A percentile compares a stretch with the other conserved stretches of the same genome.
phyloP scores from a whole-genome alignment of 23 red algal species.

The Gracilariopsis chorda region DNA sequence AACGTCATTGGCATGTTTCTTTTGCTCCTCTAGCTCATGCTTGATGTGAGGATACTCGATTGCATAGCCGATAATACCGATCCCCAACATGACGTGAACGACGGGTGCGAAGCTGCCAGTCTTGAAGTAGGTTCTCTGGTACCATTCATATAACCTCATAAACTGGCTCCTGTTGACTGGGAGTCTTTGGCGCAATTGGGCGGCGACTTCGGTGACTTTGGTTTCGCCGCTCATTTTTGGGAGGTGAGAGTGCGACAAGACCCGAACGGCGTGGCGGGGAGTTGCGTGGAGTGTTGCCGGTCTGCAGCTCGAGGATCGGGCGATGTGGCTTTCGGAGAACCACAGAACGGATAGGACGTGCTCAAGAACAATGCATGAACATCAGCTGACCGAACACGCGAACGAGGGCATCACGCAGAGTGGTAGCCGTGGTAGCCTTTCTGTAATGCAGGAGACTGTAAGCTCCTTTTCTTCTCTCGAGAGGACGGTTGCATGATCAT shows the following conservation, averaged over 20 bases:
- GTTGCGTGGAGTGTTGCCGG: background rate
- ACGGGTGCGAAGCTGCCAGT: conserved; percentile 57
- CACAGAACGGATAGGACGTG: background rate
- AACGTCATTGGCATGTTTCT: conserved; percentile 25
- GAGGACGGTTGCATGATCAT: too few relatives aligned
- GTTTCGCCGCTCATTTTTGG: conserved; percentile 60
- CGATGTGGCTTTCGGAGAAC: background rate
- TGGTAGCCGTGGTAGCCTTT: too few relatives aligned
- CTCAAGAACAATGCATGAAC: background rate
- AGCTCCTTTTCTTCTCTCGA: too few relatives aligned
- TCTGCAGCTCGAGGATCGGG: background rate
- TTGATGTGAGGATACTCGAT: conserved; percentile 88
- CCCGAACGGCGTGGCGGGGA: background rate
- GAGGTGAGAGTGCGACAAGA: background rate
- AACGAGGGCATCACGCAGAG: too few relatives aligned
- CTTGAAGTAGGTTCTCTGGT: conserved; percentile 71
- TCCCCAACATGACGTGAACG: conserved; percentile 72
- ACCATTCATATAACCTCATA: conserved; percentile 66
- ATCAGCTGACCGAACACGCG: background rate
- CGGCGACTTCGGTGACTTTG: conserved; percentile 58
- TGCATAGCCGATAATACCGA: conserved; percentile 72
- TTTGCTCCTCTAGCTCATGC: conserved; percentile 68
- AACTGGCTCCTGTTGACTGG: conserved; percentile 46
- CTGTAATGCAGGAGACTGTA: background rate
- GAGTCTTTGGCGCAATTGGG: conserved; percentile 24